Evolutionary conservation across 495 filamentous ascomycete genomes (phyloP).

Genomic region (Aspergillus homomorphus): DNA sequence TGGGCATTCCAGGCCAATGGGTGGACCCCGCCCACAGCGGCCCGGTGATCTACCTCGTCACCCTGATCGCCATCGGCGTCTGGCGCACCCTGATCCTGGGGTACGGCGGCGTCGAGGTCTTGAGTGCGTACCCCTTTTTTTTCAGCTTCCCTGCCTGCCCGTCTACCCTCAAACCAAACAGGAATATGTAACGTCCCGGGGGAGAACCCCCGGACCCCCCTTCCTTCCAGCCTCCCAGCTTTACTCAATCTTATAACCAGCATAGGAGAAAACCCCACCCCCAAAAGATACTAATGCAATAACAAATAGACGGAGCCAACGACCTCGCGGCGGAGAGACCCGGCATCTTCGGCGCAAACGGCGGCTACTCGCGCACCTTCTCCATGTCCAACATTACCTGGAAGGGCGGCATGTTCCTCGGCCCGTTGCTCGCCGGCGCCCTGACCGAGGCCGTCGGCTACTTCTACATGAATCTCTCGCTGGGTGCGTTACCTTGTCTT

Average conservation of each 20-base stretch:
- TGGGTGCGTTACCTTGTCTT: too few species aligned
- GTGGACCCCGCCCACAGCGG: neutral
- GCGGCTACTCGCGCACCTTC: constrained; percentile 26
- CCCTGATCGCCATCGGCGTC: constrained; percentile 9
- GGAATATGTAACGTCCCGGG: too few species aligned
- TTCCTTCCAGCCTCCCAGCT: too few species aligned
- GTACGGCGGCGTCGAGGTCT: constrained; percentile 11
- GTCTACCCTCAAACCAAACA: too few species aligned
- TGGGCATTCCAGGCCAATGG: constrained; percentile 12
- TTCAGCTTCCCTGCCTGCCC: neutral
- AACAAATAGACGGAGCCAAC: constrained; percentile 11
- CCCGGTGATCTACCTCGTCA: constrained; percentile 4
- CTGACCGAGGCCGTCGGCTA: constrained; percentile 28
- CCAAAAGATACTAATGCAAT: neutral
- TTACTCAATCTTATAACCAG: too few species aligned
- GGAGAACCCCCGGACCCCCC: too few species aligned
- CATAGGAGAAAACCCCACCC: too few species aligned
- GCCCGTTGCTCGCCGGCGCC: constrained; percentile 25
- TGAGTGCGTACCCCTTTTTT: constrained; percentile 8
- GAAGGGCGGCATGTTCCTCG: constrained; percentile 25
- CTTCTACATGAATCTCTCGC: constrained; percentile 16
- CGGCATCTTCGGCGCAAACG: constrained; percentile 20
- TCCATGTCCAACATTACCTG: constrained; percentile 25
- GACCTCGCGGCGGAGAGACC: constrained; percentile 16
- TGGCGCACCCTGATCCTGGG: constrained; percentile 3